Conservation (phyloP, 768 basidiomycete species). For the Lanmaoa pseudosensibilis region DNA sequence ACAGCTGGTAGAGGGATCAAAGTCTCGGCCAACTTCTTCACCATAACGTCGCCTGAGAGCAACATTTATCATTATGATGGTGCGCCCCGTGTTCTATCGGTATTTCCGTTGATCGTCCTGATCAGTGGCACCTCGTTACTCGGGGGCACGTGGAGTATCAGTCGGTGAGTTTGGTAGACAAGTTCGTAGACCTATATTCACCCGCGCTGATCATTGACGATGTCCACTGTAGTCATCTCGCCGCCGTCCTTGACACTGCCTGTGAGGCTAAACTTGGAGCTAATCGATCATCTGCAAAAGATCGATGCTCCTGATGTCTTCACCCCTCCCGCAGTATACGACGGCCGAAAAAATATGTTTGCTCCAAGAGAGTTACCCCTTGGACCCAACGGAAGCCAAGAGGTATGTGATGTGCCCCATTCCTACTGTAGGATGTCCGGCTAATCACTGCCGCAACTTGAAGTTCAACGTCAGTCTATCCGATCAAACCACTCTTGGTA, state of each 20-base stretch:
- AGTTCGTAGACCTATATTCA: neutral
- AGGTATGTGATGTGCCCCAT: conserved; percentile 38
- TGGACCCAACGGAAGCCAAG: conserved; percentile 47
- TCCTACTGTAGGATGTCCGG: neutral
- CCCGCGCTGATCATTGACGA: conserved; percentile 13
- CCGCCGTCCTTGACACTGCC: too few species aligned
- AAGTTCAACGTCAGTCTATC: conserved; percentile 64
- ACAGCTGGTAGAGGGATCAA: conserved; percentile 47
- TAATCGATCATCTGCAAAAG: conserved; percentile 64
- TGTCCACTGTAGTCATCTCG: conserved; percentile 48
- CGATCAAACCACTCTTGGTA: conserved; percentile 36
- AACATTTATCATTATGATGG: conserved; percentile 82
- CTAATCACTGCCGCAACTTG: conserved; percentile 5
- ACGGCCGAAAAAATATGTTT: conserved; percentile 79
- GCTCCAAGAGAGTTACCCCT: conserved; percentile 61
- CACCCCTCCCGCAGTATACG: conserved; percentile 72
- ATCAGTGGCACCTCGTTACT: conserved; percentile 13
- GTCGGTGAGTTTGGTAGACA: conserved; percentile 18
- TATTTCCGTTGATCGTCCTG: conserved; percentile 16
- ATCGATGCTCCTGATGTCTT: conserved; percentile 62
- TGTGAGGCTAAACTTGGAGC: conserved; percentile 64
- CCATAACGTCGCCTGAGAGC: conserved; percentile 55
- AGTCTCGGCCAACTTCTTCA: conserved; percentile 63
- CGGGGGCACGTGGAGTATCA: conserved; percentile 4
- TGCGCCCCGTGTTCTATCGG: conserved; percentile 40